Conservation (phyloP, 2,329 filamentous ascomycete genomes). For the Dendryphion nanum region DNA sequence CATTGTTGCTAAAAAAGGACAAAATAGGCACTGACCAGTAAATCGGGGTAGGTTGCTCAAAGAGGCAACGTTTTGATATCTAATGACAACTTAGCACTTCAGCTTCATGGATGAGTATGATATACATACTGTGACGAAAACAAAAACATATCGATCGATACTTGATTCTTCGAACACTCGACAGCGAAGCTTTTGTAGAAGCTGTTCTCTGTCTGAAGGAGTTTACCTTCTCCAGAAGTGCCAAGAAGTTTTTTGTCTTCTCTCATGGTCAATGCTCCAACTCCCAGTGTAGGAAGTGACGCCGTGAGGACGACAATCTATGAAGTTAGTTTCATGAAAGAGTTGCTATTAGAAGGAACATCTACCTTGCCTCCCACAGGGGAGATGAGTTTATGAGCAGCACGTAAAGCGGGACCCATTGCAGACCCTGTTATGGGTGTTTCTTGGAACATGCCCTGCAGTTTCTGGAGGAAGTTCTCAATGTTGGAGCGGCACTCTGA, state of each 20-base stretch:
- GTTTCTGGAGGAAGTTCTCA: constrained; percentile 83
- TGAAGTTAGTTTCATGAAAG: no score
- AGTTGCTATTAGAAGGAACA: no score
- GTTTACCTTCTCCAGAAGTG: constrained; percentile 82
- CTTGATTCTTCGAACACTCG: constrained; percentile 97
- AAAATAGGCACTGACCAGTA: no score
- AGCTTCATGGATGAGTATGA: constrained; percentile 70
- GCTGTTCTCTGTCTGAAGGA: constrained; percentile 88
- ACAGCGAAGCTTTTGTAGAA: constrained; percentile 99
- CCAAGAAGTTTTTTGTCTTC: constrained; percentile 96
- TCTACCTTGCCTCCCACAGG: constrained; percentile 92
- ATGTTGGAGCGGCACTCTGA: constrained; percentile 88
- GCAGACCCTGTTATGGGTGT: constrained; percentile 87
- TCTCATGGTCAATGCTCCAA: constrained; percentile 86
- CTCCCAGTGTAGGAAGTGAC: constrained; percentile 84
- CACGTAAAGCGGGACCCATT: constrained; percentile 89
- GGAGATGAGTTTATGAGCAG: constrained; percentile 93
- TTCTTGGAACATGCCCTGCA: constrained; percentile 95
- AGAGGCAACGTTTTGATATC: constrained; percentile 88
- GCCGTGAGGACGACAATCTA: constrained; percentile 89
- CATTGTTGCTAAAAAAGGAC: no score
- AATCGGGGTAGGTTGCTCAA: constrained; percentile 94
- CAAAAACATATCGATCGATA: constrained; percentile 65
- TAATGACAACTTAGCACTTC: constrained; percentile 53
- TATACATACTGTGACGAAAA: constrained; percentile 29